Conservation (phyloP, 495 filamentous ascomycete genomes). For the Aspergillus baeticus region DNA sequence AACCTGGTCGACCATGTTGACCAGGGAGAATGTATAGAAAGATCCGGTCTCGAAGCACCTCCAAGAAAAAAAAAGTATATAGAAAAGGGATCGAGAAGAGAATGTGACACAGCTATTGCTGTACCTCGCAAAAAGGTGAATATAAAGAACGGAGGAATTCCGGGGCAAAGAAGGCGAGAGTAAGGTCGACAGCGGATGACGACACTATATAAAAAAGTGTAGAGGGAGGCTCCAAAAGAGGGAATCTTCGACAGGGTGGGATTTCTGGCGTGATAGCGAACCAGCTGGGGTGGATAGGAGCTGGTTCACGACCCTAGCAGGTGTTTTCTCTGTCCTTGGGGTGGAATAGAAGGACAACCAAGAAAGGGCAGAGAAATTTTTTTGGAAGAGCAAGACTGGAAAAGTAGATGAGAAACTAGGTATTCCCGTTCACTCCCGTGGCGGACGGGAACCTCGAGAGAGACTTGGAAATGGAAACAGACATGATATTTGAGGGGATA, state of each 20-base stretch:
- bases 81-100: constrained; percentile 10
- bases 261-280: constrained; percentile 11
- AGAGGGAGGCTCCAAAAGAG: constrained; percentile 13
- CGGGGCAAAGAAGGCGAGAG: constrained; percentile 5
- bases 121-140: constrained; percentile 13
- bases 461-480: constrained; percentile 31
- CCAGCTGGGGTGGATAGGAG: constrained; percentile 19
- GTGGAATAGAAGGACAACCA: constrained; percentile 24
- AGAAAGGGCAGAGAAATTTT: constrained; percentile 31
- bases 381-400: constrained; percentile 20
- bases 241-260: constrained; percentile 13
- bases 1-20: constrained; percentile 55
- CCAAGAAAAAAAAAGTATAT: constrained; percentile 10
- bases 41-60: constrained; percentile 3
- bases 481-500: constrained; percentile 36
- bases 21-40: constrained; percentile 9
- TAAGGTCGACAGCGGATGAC: constrained; percentile 8
- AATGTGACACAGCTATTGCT: constrained; percentile 6
- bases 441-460: constrained; percentile 37
- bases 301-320: constrained; percentile 16
- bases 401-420: constrained; percentile 29
- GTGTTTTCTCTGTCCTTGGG: constrained; percentile 14
- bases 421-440: constrained; percentile 47
- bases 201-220: constrained; percentile 16
- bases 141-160: constrained; percentile 16